Conservation (phyloP, 1,284 basidiomycete genomes). For the Ceratobasidium sp. region DNA sequence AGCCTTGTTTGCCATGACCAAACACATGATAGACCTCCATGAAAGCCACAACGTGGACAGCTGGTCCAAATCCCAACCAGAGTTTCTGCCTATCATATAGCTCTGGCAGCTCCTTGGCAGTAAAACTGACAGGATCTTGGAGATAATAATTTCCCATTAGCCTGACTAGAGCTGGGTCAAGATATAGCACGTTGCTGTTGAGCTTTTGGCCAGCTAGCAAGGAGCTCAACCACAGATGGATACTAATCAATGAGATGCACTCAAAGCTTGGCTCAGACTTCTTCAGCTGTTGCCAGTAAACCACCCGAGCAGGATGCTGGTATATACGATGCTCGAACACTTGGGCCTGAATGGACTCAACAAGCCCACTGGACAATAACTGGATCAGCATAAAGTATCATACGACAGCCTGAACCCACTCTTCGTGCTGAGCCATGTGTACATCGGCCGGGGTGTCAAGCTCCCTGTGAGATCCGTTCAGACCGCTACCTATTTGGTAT, state of each 20-base stretch:
- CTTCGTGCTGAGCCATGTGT: background rate
- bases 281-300: slow-evolving; percentile 5
- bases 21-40: background rate
- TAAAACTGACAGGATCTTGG: background rate
- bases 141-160: background rate
- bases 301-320: background rate
- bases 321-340: background rate
- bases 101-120: background rate
- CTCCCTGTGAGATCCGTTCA: no score
- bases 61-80: background rate
- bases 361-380: no score
- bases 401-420: no score
- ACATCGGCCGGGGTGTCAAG: background rate
- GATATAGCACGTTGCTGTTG: background rate
- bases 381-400: no score
- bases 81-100: background rate
- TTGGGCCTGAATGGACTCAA: no score
- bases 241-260: background rate
- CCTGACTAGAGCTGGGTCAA: background rate
- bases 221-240: slow-evolving; percentile 6
- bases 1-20: background rate
- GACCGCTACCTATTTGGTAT: no score
- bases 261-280: background rate
- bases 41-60: background rate
- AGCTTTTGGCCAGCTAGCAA: background rate